Conservation (phyloP, 805 yeast genomes). For the Lipomyces orientalis region DNA sequence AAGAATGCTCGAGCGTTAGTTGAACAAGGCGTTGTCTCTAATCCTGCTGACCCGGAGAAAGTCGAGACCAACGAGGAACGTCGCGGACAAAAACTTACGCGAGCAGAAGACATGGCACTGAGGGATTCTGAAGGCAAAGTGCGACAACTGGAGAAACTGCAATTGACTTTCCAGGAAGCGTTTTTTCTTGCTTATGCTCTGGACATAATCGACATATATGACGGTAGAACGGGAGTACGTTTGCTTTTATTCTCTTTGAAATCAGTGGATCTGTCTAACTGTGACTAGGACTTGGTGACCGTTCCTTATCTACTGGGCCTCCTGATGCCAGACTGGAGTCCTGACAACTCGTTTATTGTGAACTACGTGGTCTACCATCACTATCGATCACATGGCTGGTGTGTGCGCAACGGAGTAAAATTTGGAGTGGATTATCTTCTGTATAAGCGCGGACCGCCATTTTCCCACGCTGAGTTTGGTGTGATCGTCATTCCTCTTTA, state of each 20-base stretch:
- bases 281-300: slow-evolving; percentile 21
- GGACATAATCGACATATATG: slow-evolving; percentile 52
- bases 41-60: slow-evolving; percentile 39
- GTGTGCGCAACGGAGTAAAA: slow-evolving; percentile 88
- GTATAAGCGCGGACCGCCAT: slow-evolving; percentile 92
- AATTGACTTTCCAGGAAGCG: slow-evolving; percentile 76
- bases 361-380: slow-evolving; percentile 82
- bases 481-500: slow-evolving; percentile 56
- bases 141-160: slow-evolving; percentile 53
- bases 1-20: slow-evolving; percentile 68
- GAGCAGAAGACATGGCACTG: slow-evolving; percentile 49
- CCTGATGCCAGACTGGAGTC: slow-evolving; percentile 42
- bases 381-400: slow-evolving; percentile 90
- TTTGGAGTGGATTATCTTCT: slow-evolving; percentile 87
- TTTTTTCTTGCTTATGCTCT: slow-evolving; percentile 69
- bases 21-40: slow-evolving; percentile 53
- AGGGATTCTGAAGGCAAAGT: slow-evolving; percentile 43
- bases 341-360: slow-evolving; percentile 52
- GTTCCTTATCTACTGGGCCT: slow-evolving; percentile 24
- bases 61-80: background rate
- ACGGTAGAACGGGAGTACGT: slow-evolving; percentile 35
- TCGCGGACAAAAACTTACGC: slow-evolving; percentile 12
- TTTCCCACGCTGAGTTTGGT: slow-evolving; percentile 90
- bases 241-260: background rate
- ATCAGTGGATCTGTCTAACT: background rate